phyloP scores from a whole-genome alignment of 441 rosid genomes.

The Flueggea neowawraea region DNA sequence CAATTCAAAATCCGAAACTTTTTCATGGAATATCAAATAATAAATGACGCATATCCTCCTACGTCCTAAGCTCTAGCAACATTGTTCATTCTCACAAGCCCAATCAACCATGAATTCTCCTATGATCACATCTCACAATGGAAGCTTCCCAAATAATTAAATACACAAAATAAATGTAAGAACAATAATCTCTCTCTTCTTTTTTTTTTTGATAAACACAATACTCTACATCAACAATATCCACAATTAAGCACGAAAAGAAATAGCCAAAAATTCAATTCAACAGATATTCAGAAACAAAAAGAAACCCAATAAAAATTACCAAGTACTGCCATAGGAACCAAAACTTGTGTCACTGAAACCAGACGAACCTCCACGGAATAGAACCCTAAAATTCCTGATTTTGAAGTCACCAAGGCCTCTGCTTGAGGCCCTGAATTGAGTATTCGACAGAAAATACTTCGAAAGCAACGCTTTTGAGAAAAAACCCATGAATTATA shows the following conservation, averaged over 20 bases:
- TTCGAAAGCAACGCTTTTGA: slow-evolving; percentile 29
- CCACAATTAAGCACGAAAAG: background rate
- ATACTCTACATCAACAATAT: background rate
- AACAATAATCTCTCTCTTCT: no score
- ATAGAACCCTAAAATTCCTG: slow-evolving; percentile 32
- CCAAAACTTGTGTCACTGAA: slow-evolving; percentile 20
- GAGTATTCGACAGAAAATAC: slow-evolving; percentile 28
- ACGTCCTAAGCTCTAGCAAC: no score
- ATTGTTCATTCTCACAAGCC: no score
- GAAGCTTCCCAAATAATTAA: no score
- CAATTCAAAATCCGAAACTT: no score
- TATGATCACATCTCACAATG: no score
- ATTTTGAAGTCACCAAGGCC: slow-evolving; percentile 33
- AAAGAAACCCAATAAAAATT: slow-evolving; percentile 6
- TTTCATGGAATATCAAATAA: no score
- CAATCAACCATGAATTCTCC: no score
- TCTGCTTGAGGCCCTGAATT: slow-evolving; percentile 19
- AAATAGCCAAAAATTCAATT: background rate
- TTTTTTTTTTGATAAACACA: background rate
- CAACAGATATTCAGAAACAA: slow-evolving; percentile 6
- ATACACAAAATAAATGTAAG: no score
- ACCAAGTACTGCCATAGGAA: slow-evolving; percentile 46
- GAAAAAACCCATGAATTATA: slow-evolving; percentile 29
- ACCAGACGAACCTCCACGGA: slow-evolving; percentile 32
- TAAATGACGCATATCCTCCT: no score